Evolutionary conservation across 1,284 basidiomycete genomes (phyloP), one percentile per base, ranked within the genome.

Genomic region (Hymenochaete sp.): DNA sequence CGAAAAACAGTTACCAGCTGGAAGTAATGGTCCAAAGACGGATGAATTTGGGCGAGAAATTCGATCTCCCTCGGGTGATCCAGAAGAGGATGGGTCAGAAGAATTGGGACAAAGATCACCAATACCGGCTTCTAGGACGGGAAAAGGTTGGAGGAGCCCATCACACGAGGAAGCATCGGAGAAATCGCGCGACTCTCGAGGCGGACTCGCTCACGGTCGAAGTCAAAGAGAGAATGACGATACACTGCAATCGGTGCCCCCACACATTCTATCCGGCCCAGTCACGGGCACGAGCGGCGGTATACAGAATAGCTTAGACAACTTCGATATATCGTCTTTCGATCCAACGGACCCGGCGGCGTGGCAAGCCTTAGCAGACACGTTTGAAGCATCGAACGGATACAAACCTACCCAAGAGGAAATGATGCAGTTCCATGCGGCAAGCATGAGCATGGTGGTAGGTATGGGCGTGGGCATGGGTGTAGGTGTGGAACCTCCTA

Each of bases 31-130:
- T 50, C 50, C 62, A 25, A 74, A 66, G 49, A 83, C 77, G 61
- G 83, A 88, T 69, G 84, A 88, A 61, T 88, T 88, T 61, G 84
- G 85, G 54, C 74, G 85, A 56, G 84, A 87, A 59, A 71, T 85
- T 56, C 71, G 84, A 56, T 64, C 70, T 27, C 59, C 63, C 45
- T 75, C 76, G 28, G 68, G 70, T 39, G 58, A 57, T 43, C 52
- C 41, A 35, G 26, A 56, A 53, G 38, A 57, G 29, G 53, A 55
- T 65, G 42, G 53, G 66, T 41, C 62, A 61, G 53, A 57, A 57
- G 53, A 33, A 38, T 18, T 28, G 29, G 26, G 26, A 46, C 32
- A 28, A 9, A 7, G 16, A 13, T 18, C 19, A 8, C 6, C 19
- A n/a, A n/a, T n/a, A n/a, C n/a, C n/a, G n/a, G n/a, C n/a, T n/a